phyloP scores from a whole-genome alignment of 331 rosid species.

The Malus hybrid region DNA sequence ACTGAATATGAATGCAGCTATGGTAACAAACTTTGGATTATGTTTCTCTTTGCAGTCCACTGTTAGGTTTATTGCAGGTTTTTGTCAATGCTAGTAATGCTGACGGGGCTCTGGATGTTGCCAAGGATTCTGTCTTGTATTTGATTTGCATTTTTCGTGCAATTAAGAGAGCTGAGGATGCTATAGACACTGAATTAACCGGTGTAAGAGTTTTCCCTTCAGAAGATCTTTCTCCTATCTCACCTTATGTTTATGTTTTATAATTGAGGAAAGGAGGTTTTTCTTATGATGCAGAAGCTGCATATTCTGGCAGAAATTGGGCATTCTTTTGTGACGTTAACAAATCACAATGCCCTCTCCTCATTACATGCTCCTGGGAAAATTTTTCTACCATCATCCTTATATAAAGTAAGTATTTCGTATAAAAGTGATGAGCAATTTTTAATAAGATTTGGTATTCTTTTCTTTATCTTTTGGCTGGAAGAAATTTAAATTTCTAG shows the following conservation, averaged over 20 bases:
- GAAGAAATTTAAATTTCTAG: not conserved
- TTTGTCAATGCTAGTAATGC: constrained; percentile 38
- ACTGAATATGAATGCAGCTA: not conserved
- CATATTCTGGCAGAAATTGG: constrained; percentile 87
- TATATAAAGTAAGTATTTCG: constrained; percentile 46
- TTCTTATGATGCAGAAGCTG: constrained; percentile 60
- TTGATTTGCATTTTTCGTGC: constrained; percentile 69
- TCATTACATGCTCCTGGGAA: constrained; percentile 56
- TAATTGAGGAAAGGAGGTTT: constrained; percentile 6
- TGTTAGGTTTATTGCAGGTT: constrained; percentile 56
- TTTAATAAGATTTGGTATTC: constrained; percentile 13
- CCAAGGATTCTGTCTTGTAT: constrained; percentile 48
- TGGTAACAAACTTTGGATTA: constrained; percentile 18
- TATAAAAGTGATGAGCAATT: constrained; percentile 6
- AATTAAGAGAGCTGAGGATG: constrained; percentile 80
- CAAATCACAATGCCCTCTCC: constrained; percentile 39
- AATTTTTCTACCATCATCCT: constrained; percentile 67
- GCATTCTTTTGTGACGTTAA: constrained; percentile 42
- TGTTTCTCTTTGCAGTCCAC: constrained; percentile 69
- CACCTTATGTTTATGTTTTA: constrained; percentile 1
- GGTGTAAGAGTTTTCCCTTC: constrained; percentile 39
- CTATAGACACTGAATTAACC: constrained; percentile 43
- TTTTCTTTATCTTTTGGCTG: not conserved
- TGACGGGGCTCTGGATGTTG: constrained; percentile 49
- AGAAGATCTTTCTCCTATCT: not conserved